These are phyloP conservation scores for Musa acuminata DNA, from an alignment of 176 grass and related monocot genomes.

Conservation along the genomic window DNA sequence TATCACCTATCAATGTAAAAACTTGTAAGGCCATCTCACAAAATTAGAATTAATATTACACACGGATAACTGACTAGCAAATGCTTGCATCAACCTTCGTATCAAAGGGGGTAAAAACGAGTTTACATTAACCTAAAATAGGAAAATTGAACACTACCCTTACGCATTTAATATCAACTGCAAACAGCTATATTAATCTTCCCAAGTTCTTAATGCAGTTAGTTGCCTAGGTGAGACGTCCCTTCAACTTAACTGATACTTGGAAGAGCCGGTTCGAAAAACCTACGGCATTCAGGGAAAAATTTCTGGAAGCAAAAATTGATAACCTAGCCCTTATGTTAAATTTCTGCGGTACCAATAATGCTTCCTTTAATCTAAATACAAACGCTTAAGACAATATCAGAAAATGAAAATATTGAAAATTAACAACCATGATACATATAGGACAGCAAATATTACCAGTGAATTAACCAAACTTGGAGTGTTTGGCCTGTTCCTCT, in stretches of 20 bases:
- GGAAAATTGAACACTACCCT: too few species aligned
- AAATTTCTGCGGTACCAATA: background rate
- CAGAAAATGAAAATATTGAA: background rate
- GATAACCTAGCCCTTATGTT: background rate
- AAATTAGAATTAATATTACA: background rate
- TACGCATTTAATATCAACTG: too few species aligned
- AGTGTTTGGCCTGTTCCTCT: slow-evolving; percentile 41
- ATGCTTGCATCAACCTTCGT: background rate
- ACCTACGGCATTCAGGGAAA: background rate
- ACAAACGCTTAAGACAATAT: too few species aligned
- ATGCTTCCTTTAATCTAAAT: too few species aligned
- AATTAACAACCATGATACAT: background rate
- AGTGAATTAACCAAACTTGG: slow-evolving; percentile 25
- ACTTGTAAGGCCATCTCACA: background rate
- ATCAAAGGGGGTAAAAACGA: too few species aligned
- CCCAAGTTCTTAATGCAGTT: background rate
- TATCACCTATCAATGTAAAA: background rate
- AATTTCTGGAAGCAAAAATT: background rate
- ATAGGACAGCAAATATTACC: slow-evolving; percentile 28
- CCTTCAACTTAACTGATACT: background rate
- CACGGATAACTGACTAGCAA: background rate
- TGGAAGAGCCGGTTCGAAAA: background rate
- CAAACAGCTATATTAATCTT: too few species aligned
- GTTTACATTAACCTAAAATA: too few species aligned
- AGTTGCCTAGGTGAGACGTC: background rate